phyloP scores from a whole-genome alignment of 208 protist species.

The Trypanosoma conorhini region DNA sequence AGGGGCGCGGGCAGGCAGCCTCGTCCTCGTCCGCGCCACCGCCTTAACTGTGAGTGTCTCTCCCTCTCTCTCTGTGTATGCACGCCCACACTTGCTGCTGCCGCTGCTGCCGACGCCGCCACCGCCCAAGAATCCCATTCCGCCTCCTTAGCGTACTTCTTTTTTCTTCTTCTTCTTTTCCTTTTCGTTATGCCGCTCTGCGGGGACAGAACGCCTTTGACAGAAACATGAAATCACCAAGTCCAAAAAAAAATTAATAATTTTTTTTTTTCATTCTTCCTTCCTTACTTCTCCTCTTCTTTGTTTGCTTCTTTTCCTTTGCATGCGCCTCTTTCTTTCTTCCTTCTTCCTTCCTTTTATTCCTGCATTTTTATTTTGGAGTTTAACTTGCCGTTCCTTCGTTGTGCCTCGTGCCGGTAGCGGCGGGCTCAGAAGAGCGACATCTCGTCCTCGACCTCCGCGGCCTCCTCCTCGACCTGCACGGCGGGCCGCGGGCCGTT shows the following conservation, averaged over 20 bases:
- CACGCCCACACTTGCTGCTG: not conserved
- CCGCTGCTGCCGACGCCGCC: no score
- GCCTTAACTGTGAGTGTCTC: not conserved
- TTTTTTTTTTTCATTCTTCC: not conserved
- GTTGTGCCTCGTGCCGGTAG: not conserved
- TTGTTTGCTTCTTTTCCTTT: not conserved
- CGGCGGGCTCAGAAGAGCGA: slow-evolving; percentile 76
- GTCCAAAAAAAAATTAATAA: not conserved
- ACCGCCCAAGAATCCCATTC: no score
- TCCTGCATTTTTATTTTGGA: not conserved
- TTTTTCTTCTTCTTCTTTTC: not conserved
- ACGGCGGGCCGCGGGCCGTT: slow-evolving; percentile 85
- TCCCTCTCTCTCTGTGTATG: not conserved
- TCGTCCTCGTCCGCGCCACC: no score
- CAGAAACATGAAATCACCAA: not conserved
- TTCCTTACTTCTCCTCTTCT: not conserved
- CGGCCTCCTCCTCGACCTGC: slow-evolving; percentile 87
- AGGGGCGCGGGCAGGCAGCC: no score
- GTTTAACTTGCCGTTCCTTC: no score
- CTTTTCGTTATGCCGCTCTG: not conserved
- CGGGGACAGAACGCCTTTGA: not conserved
- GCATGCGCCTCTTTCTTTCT: not conserved
- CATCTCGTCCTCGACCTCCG: slow-evolving; percentile 88
- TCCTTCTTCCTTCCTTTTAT: not conserved
- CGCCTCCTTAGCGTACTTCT: not conserved